Conservation (phyloP, 2,329 filamentous ascomycete species). For the Fusarium nygamai region DNA sequence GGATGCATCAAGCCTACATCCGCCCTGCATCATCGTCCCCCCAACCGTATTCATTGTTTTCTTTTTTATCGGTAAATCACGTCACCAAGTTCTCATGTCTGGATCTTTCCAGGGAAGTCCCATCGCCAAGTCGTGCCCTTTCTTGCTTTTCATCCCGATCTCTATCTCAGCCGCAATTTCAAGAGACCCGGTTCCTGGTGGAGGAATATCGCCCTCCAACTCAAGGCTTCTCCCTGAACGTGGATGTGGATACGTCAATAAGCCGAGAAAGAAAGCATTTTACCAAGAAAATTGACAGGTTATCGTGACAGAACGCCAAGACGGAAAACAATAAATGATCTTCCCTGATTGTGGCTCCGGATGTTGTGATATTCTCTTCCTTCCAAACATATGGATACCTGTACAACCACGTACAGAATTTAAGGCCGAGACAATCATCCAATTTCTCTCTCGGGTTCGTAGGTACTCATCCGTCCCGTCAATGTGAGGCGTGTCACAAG, state of each 20-base stretch:
- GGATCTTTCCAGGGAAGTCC: not conserved
- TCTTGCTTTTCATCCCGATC: not conserved
- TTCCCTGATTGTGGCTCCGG: not conserved
- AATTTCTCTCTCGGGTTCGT: not conserved
- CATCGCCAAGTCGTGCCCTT: conserved; percentile 1
- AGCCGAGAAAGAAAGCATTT: not conserved
- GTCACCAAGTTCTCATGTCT: not conserved
- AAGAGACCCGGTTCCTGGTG: not conserved
- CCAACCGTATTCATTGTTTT: conserved; percentile 8
- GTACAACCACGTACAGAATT: not conserved
- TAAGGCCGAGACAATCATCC: not conserved
- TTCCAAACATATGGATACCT: not conserved
- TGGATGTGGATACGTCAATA: conserved; percentile 8
- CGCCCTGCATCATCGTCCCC: conserved; percentile 12
- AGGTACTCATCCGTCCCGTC: not conserved
- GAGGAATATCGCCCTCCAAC: not conserved
- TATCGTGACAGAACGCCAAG: not conserved
- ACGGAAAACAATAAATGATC: not conserved
- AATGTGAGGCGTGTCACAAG: not conserved
- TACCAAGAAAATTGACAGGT: not conserved
- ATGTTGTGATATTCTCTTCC: not conserved
- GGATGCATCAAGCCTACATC: conserved; percentile 10
- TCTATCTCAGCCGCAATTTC: not conserved
- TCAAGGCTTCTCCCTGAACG: not conserved
- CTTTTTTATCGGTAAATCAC: conserved; percentile 3